Evolutionary conservation across 2,329 filamentous ascomycete genomes (phyloP).

Genomic region (Colletotrichum simmondsii): DNA sequence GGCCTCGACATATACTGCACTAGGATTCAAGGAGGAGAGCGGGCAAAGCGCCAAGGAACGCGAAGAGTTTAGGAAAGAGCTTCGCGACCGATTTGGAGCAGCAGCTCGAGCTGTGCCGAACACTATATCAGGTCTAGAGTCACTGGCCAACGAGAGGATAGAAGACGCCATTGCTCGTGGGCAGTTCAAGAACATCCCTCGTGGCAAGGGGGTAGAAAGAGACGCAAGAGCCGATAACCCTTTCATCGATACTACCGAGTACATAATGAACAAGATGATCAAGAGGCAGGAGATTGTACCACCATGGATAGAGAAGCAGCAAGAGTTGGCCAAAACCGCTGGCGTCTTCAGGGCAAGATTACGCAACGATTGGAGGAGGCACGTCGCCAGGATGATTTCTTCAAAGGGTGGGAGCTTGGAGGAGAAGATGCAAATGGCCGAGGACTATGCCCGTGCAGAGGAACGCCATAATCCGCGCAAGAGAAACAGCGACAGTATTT

Average conservation of each 20-base stretch:
- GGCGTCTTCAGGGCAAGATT: slow-evolving; percentile 79
- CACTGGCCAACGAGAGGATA: slow-evolving; percentile 89
- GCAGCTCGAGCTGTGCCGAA: slow-evolving; percentile 79
- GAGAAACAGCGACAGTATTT: slow-evolving; percentile 56
- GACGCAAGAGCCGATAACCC: slow-evolving; percentile 86
- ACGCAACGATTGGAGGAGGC: slow-evolving; percentile 84
- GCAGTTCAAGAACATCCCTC: slow-evolving; percentile 85
- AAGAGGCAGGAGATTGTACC: slow-evolving; percentile 95
- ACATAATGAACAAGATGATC: slow-evolving; percentile 99
- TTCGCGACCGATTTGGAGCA: slow-evolving; percentile 84
- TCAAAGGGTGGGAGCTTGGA: slow-evolving; percentile 80
- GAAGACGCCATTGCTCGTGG: slow-evolving; percentile 93
- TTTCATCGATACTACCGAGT: slow-evolving; percentile 95
- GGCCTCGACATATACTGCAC: slow-evolving; percentile 61
- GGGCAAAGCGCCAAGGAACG: slow-evolving; percentile 77
- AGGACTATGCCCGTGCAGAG: slow-evolving; percentile 82
- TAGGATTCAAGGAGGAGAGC: slow-evolving; percentile 57
- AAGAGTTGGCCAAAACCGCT: slow-evolving; percentile 80
- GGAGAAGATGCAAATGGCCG: slow-evolving; percentile 77
- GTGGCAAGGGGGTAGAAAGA: slow-evolving; percentile 83
- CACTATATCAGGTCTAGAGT: slow-evolving; percentile 80
- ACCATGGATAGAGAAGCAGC: slow-evolving; percentile 99
- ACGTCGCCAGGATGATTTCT: slow-evolving; percentile 82
- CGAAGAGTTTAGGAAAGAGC: slow-evolving; percentile 75
- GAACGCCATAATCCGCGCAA: slow-evolving; percentile 68